phyloP scores from a whole-genome alignment of 306 rosid genomes.

The Cicer bijugum region DNA sequence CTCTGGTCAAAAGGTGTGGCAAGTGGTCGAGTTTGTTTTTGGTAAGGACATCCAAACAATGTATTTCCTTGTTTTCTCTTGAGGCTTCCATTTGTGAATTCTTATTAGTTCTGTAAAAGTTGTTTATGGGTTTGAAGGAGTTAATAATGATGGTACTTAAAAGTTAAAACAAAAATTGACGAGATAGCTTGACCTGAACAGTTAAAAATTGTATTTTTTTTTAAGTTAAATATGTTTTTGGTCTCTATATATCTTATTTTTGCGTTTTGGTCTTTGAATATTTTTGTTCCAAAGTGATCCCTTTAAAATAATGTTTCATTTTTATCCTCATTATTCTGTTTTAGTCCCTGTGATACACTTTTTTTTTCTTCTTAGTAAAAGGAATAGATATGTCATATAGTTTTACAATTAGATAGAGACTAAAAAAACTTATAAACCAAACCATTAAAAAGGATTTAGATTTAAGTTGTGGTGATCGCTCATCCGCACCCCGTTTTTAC shows the following conservation, averaged over 20 bases:
- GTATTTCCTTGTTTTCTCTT: constrained; percentile 21
- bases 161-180: not conserved
- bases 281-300: not conserved
- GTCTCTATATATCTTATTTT: not conserved
- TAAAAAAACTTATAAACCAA: too few relatives aligned
- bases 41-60: constrained; percentile 63
- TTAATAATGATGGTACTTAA: constrained; percentile 15
- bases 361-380: too few relatives aligned
- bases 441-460: too few relatives aligned
- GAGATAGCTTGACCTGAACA: constrained; percentile 21
- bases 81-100: constrained; percentile 21
- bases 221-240: not conserved
- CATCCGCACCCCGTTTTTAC: too few relatives aligned
- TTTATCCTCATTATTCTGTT: not conserved
- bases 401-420: too few relatives aligned
- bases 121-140: constrained; percentile 30
- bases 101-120: not conserved
- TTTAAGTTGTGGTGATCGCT: too few relatives aligned
- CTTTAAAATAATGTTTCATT: not conserved
- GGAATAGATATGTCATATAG: too few relatives aligned
- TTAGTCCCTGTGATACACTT: not conserved
- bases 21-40: constrained; percentile 75
- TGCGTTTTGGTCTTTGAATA: not conserved
- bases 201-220: not conserved
- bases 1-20: constrained; percentile 85